Evolutionary conservation across 2,329 filamentous ascomycete genomes (phyloP), one percentile per base, ranked within the genome.

Genomic region (Aspergillus terreus): DNA sequence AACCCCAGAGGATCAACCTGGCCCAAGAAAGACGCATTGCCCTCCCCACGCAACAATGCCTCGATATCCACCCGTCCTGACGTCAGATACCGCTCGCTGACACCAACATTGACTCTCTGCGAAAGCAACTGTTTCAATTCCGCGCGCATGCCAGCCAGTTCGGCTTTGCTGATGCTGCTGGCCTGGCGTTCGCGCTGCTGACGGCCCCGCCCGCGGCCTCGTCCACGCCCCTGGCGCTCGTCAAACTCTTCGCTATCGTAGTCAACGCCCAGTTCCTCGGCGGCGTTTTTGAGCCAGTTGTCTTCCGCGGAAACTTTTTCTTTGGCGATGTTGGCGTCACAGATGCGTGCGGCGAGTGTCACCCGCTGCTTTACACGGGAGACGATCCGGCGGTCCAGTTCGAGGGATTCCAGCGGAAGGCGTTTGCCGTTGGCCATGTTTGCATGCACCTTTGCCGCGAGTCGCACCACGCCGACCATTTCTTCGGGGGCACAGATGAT

Each of bases 401-500:
- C 88, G 2, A 97, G 77, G 1, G 88, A 91, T 48, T 74, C 71
- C 3, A 75, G 63, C 50, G 96, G 90, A 58, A 87, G 84, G 63
- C 86, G 85, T 12, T 79, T 77, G n/a, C 70, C 73, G 53, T 83
- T 79, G 3, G 71, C 70, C 67, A 63, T 52, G 54, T 77, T 71
- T 1, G 86, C 84, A 69, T 97, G 94, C 0, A 99, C 89, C 69
- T 96, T 96, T 30, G 86, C 86, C 1, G 95, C 86, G 0, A 99
- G 81, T 15, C 92, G 82, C 6, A 90, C 82, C 3, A 92, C 92
- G 0, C 90, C 88, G 2, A 85, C 81, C 1, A 95, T 90, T 74
- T 99, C 94, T 53, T 97, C 92, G 0, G 94, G 92, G 0, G 87
- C 85, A 65, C 94, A 97, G 47, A 99, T 84, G 4, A 99, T 77